These are phyloP conservation scores for Diaporthe capsici DNA, from an alignment of 2,329 filamentous ascomycete genomes.

Conservation along the genomic window DNA sequence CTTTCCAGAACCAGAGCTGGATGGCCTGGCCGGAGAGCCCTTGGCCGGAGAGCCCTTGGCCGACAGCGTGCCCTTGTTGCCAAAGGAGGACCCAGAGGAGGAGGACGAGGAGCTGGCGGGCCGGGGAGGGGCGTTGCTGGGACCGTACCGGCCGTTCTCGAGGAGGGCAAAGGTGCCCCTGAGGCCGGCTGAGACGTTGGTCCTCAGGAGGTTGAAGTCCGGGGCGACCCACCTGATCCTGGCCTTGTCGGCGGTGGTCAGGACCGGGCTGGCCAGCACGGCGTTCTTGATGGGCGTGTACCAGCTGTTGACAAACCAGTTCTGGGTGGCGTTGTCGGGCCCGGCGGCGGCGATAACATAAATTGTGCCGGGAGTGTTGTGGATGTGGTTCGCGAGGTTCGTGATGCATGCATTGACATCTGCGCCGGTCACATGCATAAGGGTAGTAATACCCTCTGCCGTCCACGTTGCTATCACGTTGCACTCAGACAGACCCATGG, in stretches of 20 bases:
- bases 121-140: background rate
- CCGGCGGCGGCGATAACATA: background rate
- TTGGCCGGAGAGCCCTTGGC: background rate
- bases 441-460: background rate
- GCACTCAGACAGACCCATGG: background rate
- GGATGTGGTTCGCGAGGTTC: background rate
- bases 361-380: background rate
- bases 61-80: background rate
- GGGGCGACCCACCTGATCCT: background rate
- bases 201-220: background rate
- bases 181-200: background rate
- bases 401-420: background rate
- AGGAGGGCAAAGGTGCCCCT: background rate
- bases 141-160: background rate
- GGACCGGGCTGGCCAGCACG: background rate
- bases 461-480: background rate
- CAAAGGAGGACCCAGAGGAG: background rate
- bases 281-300: background rate
- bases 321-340: background rate
- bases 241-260: background rate
- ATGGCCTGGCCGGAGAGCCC: background rate
- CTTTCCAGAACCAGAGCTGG: background rate
- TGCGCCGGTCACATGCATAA: background rate
- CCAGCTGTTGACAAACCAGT: background rate
- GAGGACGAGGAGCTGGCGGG: background rate